These are phyloP conservation scores for Leccinum incarnatum DNA, from an alignment of 768 basidiomycete genomes.

Conservation along the genomic window DNA sequence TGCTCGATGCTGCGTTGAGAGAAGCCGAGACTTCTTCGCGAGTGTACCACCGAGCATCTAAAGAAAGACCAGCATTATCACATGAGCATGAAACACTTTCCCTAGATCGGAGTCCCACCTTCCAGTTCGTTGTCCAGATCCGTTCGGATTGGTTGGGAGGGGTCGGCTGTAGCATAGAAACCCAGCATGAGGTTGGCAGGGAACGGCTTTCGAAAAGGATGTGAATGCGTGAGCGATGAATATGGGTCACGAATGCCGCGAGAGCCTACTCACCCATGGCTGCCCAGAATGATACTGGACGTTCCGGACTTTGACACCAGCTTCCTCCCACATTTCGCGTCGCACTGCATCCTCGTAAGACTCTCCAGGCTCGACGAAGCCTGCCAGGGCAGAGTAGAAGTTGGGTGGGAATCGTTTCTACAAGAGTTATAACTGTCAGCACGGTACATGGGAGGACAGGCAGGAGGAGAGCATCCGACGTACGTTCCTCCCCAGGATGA, in stretches of 20 bases:
- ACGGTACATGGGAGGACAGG: background rate
- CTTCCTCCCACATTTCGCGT: slow-evolving; percentile 95
- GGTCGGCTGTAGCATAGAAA: slow-evolving; percentile 77
- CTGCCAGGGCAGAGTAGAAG: slow-evolving; percentile 89
- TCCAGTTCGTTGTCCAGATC: slow-evolving; percentile 97
- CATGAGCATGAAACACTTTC: background rate
- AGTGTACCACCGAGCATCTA: slow-evolving; percentile 90
- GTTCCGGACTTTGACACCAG: slow-evolving; percentile 83
- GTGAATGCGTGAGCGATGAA: background rate
- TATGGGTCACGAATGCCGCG: background rate
- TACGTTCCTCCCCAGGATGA: slow-evolving; percentile 86
- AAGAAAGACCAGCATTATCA: background rate
- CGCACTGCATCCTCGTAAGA: slow-evolving; percentile 91
- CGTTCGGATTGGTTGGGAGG: slow-evolving; percentile 66
- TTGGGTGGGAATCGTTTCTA: slow-evolving; percentile 64
- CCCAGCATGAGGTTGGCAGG: slow-evolving; percentile 91
- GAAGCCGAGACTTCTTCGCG: slow-evolving; percentile 67
- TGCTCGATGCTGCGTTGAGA: slow-evolving; percentile 36
- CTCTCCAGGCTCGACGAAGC: slow-evolving; percentile 94
- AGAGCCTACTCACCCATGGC: slow-evolving; percentile 65
- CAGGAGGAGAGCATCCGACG: slow-evolving; percentile 23
- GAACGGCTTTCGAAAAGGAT: slow-evolving; percentile 60
- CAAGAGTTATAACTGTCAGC: background rate
- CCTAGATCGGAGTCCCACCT: slow-evolving; percentile 41
- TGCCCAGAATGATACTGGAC: slow-evolving; percentile 83